Evolutionary conservation across 257 asterid genomes (phyloP).

Genomic region (Solanum bukasovii): DNA sequence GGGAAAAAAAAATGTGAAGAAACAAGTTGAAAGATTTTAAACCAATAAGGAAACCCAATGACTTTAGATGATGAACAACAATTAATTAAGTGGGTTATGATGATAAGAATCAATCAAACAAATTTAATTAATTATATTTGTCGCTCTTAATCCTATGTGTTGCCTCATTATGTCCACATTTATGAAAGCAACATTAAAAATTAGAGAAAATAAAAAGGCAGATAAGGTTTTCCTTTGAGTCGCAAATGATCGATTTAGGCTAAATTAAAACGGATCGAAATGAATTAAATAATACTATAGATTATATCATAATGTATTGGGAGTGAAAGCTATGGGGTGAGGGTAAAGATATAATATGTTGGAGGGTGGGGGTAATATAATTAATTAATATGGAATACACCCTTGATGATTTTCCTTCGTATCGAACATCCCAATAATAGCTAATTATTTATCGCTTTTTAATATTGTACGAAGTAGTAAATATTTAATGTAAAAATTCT

Average conservation of each 20-base stretch:
- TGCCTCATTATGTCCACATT: background rate
- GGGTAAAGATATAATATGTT: background rate
- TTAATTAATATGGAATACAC: background rate
- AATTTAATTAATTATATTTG: background rate
- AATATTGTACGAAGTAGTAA: background rate
- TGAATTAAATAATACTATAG: background rate
- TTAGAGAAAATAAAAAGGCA: background rate
- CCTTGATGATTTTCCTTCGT: background rate
- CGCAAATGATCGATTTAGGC: background rate
- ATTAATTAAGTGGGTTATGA: background rate
- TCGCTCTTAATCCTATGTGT: background rate
- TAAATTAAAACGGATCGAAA: background rate
- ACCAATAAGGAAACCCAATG: background rate
- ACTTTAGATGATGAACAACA: background rate
- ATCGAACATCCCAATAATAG: background rate
- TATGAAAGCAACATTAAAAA: background rate
- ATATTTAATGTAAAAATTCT: background rate
- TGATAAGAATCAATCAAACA: background rate
- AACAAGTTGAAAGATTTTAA: background rate
- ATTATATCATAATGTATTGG: background rate
- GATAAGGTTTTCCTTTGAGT: background rate
- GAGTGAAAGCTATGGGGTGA: background rate
- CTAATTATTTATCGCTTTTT: too few species aligned
- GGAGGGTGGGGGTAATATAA: background rate
- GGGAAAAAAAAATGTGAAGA: background rate